A percentile compares a stretch with the other conserved stretches of the same genome.
phyloP scores from a whole-genome alignment of 345 rosid genomes.

The Litchi chinensis region DNA sequence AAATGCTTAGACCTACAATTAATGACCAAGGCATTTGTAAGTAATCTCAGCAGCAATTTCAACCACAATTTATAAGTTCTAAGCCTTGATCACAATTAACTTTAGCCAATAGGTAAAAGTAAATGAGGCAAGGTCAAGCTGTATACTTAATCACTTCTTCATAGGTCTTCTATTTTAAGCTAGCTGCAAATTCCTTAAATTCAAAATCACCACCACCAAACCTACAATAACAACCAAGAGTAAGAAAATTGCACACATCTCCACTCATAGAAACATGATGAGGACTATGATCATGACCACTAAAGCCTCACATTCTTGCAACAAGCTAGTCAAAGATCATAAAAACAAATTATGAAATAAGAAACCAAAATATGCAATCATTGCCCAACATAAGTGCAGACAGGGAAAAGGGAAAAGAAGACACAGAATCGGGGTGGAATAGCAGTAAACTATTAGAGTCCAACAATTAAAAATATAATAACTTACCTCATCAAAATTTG shows the following conservation, averaged over 20 bases:
- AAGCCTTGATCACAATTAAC: slow-evolving; percentile 11
- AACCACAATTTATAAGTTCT: not conserved
- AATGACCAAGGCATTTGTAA: slow-evolving; percentile 13
- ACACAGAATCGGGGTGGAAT: not conserved
- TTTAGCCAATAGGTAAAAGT: slow-evolving; percentile 5
- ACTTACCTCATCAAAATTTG: slow-evolving; percentile 89
- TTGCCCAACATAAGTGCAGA: not conserved
- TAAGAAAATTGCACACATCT: slow-evolving; percentile 21
- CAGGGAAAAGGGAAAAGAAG: not conserved
- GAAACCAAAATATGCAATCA: not conserved
- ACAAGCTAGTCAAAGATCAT: slow-evolving; percentile 1
- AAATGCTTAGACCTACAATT: not conserved
- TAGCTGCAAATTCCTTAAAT: slow-evolving; percentile 83
- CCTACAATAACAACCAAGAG: slow-evolving; percentile 43
- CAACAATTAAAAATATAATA: slow-evolving; percentile 7
- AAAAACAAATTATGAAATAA: not conserved
- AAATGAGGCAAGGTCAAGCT: slow-evolving; percentile 24
- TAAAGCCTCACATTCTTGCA: slow-evolving; percentile 17
- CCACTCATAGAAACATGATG: slow-evolving; percentile 1
- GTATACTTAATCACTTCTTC: slow-evolving; percentile 83
- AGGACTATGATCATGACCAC: not conserved
- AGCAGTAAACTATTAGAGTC: slow-evolving; percentile 3
- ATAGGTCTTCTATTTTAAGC: slow-evolving; percentile 87
- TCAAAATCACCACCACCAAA: slow-evolving; percentile 88
- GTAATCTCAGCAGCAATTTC: too few relatives aligned